Base-by-base conservation (phyloP, 2,329 filamentous ascomycete genomes). In the Coccinonectria pachysandricola region DNA sequence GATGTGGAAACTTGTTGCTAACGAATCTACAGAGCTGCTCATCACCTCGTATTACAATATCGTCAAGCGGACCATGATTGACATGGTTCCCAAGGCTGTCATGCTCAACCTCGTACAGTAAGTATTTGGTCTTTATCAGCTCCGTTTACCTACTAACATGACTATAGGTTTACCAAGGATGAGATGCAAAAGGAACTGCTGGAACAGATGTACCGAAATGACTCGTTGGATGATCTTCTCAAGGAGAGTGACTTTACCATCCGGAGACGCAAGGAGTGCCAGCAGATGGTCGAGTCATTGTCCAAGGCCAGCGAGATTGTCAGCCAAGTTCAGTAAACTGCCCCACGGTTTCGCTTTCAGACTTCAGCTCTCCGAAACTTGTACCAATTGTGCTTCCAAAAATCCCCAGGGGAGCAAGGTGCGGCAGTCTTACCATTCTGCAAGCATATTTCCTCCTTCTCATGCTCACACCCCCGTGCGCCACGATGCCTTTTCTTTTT, bases 31-130 rank as follows among this genome's bases (percentile, higher is more conserved):
- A 91, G 83, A 98, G 64, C 75, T 98, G 38, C 69, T 98, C 32
- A 98, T 98, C 52, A 81, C 77, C 30, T 95, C 86, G 1, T 98
- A 98, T 67, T 98, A 83, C 63, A 95, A 94, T 61, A 98, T 98
- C 52, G 87, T 95, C 41, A 85, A 86, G 65, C 73, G 91, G 43
- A 98, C 92, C 35, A 92, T 98, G 86, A 95, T 96, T 42, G 91
- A 98, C 52, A 98, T 98, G 91, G 91, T 98, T 5, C 91, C 91
- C 43, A 98, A 98, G 64, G 91, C 91, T 20, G 92, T 98, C 53
- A 98, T 98, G 91, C 71, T 96, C 42, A 95, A 73, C 45, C 79
- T 98, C 23, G 91, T 98, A 26, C 79, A 88, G 81, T 94, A 75
- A 55, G 85, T 77, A 15, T 8, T 27, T 5, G 8, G 7, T 1